Conservation (phyloP, 352 stramenopile genomes). For the Pelagophyceae sp. region DNA sequence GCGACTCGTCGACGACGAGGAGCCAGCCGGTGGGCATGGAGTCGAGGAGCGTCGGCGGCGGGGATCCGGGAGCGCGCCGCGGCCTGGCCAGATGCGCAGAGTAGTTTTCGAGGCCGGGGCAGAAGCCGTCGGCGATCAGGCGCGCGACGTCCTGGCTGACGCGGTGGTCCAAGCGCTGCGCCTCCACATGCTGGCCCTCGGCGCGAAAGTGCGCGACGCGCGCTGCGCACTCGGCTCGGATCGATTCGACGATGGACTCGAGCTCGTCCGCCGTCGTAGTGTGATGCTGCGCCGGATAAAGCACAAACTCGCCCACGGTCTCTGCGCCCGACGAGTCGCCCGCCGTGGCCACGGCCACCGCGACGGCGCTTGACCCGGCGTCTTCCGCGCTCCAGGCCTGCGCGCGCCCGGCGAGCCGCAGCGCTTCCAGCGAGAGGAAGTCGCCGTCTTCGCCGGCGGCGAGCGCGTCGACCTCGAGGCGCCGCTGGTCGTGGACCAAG, state of each 20-base stretch:
- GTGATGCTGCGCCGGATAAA: conserved; percentile 49
- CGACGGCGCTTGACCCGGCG: no score
- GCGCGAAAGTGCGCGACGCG: conserved; percentile 34
- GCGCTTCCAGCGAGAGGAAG: no score
- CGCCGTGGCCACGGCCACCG: no score
- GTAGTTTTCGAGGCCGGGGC: conserved; percentile 53
- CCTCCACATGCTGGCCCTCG: conserved; percentile 35
- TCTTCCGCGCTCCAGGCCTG: no score
- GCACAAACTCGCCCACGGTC: conserved; percentile 22
- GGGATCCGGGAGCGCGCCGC: conserved; percentile 30
- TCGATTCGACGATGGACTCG: conserved; percentile 37
- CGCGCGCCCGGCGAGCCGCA: no score
- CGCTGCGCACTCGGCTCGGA: conserved; percentile 43
- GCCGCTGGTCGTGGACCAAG: conserved; percentile 23
- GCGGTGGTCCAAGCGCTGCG: conserved; percentile 39
- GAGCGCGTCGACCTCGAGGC: conserved; percentile 28
- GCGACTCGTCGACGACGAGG: conserved; percentile 51
- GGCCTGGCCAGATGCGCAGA: conserved; percentile 41
- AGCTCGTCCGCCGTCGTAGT: conserved; percentile 36
- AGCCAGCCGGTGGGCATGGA: conserved; percentile 42
- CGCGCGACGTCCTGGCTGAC: conserved; percentile 45
- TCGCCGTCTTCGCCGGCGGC: not conserved
- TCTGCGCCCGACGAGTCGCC: no score
- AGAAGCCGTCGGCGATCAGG: conserved; percentile 42
- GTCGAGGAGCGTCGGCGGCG: conserved; percentile 46